Evolutionary conservation across 768 basidiomycete species (phyloP).

Genomic region (Wakefieldia striispora): DNA sequence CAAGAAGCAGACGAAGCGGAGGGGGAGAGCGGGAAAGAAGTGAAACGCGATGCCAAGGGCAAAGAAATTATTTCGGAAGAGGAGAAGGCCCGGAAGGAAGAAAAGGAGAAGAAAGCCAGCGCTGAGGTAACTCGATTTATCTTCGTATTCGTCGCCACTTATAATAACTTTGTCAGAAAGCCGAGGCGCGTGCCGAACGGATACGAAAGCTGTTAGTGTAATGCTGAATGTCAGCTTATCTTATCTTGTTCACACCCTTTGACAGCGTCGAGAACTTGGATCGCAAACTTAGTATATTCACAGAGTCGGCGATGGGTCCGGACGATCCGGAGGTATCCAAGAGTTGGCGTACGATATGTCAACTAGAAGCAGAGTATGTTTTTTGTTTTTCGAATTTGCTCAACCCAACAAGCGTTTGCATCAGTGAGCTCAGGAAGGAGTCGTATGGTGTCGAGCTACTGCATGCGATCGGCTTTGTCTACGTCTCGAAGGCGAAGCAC

Average conservation of each 20-base stretch:
- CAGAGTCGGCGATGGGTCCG: constrained; percentile 74
- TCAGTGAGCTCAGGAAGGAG: constrained; percentile 77
- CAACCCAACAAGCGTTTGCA: constrained; percentile 3
- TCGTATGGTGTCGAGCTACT: constrained; percentile 86
- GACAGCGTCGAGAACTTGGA: constrained; percentile 64
- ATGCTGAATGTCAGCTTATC: neutral
- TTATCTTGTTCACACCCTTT: constrained; percentile 1
- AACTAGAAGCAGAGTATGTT: constrained; percentile 78
- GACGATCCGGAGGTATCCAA: constrained; percentile 64
- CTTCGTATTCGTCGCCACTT: constrained; percentile 1
- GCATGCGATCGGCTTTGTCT: constrained; percentile 85
- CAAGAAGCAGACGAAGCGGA: constrained; percentile 82
- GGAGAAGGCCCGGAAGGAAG: constrained; percentile 71
- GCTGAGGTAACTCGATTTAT: constrained; percentile 55
- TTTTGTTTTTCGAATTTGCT: neutral
- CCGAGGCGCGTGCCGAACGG: constrained; percentile 72
- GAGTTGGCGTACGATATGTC: constrained; percentile 77
- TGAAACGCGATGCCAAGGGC: constrained; percentile 52
- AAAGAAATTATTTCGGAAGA: constrained; percentile 59
- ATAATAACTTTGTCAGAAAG: constrained; percentile 52
- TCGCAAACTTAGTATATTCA: constrained; percentile 83
- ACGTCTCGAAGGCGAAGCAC: constrained; percentile 79
- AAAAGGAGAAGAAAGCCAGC: constrained; percentile 61
- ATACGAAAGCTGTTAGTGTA: constrained; percentile 56
- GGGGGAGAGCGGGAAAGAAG: constrained; percentile 39